Evolutionary conservation across 2,329 filamentous ascomycete genomes (phyloP), one percentile per base, ranked within the genome.

Genomic region (Hymenoscyphus albidus): DNA sequence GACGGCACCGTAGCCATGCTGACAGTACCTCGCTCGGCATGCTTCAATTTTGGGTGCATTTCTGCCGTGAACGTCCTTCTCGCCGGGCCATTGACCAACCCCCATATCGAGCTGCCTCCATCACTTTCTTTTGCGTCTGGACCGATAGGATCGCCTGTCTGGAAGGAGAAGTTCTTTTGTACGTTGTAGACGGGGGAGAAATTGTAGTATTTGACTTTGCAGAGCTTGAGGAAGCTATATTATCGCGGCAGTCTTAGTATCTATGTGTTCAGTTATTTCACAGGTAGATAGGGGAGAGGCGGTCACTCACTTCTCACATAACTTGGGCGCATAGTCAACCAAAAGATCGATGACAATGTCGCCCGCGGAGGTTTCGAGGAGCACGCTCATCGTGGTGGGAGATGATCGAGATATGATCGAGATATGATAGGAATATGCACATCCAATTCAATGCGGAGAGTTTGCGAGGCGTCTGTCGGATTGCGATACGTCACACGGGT

Each of bases 171-270:
- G 78, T 92, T 88, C 77, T 94, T 95, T 76, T 97, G 95, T 44
- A 99, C 86, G 70, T 89, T 93, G 80, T 97, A 92, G 62, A 98
- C 81, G 32, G 94, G 95, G 5, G 93, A 88, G 77, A 96, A 98
- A 81, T 98, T 98, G 87, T 97, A 99, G 81, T 98, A 99, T 81
- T 97, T 99, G 79, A 93, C 83, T 80, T 98, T 98, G 86, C 95
- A 97, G 72, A 99, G 91, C 83, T 99, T 98, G 64, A 99, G 82
- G 78, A 99, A 98, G 83, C 92, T 96, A 78, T 68, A 76, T 74
- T 71, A 74, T 70, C 65, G 71, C 72, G 74, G 74, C 77, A 70
- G 73, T 81, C 81, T 87, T 81, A 82, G 81, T 80, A 74, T 79
- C 76, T 67, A 74, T 67, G 76, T 77, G 76, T 81, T 89, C 81